A percentile compares a stretch with the other conserved stretches of the same genome.
Evolutionary conservation across 371 early-diverging fungal genomes (phyloP).

Genomic region (Mycotypha africana): DNA sequence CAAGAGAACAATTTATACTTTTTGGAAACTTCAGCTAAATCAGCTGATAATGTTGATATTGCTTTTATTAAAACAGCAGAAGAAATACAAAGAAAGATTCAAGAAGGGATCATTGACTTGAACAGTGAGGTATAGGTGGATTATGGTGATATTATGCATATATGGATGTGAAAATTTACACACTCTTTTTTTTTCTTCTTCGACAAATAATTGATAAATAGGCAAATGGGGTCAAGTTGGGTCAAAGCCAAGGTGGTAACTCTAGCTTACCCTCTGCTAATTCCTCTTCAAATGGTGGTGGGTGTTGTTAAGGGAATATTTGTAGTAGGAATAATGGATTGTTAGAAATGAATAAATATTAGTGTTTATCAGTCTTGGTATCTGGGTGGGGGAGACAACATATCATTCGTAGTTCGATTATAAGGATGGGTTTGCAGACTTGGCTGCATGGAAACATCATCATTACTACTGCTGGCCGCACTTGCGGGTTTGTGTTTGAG

Average conservation of each 20-base stretch:
- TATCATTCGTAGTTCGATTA: too few relatives aligned
- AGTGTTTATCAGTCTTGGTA: too few relatives aligned
- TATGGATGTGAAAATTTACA: too few relatives aligned
- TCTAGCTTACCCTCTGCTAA: conserved; percentile 44
- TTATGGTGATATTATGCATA: too few relatives aligned
- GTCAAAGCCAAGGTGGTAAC: conserved; percentile 37
- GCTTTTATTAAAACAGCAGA: conserved; percentile 44
- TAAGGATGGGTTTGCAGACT: too few relatives aligned
- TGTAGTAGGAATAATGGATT: too few relatives aligned
- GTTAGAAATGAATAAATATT: too few relatives aligned
- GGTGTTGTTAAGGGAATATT: conserved; percentile 38
- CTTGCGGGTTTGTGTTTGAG: too few relatives aligned
- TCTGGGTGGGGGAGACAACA: too few relatives aligned
- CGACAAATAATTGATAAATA: conserved; percentile 1
- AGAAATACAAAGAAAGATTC: conserved; percentile 40
- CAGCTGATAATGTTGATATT: conserved; percentile 86
- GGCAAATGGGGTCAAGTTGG: conserved; percentile 45
- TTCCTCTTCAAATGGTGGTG: conserved; percentile 31
- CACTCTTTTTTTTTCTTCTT: too few relatives aligned
- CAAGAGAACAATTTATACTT: conserved; percentile 79
- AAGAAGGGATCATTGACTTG: conserved; percentile 36
- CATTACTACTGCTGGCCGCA: too few relatives aligned
- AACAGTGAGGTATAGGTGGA: conserved; percentile 31
- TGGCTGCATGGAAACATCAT: too few relatives aligned
- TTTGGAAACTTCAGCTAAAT: conserved; percentile 93